Percentiles rank a stretch among this genome's conserved stretches.
phyloP scores from a whole-genome alignment of 306 rosid genomes.

The Acacia melanoxylon region DNA sequence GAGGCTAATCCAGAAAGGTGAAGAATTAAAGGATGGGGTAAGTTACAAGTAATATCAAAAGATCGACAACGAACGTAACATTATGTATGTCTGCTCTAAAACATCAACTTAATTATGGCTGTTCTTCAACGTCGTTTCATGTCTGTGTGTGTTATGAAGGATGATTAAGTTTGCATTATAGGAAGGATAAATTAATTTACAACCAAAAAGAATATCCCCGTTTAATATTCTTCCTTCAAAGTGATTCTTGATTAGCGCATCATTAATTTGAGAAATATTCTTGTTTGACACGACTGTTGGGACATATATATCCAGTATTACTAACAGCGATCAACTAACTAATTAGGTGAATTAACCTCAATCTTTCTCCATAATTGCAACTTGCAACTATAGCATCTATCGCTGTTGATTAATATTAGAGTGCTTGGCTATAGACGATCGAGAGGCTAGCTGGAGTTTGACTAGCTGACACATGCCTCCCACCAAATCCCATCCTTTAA shows the following conservation, averaged over 20 bases:
- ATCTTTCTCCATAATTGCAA: not conserved
- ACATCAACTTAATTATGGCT: not conserved
- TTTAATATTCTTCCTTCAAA: not conserved
- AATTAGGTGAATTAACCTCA: conserved; percentile 9
- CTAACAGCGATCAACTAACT: not conserved
- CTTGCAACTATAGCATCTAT: not conserved
- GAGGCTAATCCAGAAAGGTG: not conserved
- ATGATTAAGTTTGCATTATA: too few species aligned
- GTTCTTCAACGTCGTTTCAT: not conserved
- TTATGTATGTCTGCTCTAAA: not conserved
- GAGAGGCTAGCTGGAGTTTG: conserved; percentile 23
- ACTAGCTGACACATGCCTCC: conserved; percentile 24
- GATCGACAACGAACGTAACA: not conserved
- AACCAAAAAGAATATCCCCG: not conserved
- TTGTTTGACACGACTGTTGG: not conserved
- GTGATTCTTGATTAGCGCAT: not conserved
- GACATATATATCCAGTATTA: not conserved
- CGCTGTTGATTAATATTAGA: not conserved
- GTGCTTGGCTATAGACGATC: not conserved
- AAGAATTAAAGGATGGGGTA: not conserved
- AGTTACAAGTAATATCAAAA: not conserved
- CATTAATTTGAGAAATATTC: not conserved
- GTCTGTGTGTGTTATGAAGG: too few species aligned
- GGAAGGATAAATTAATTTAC: not conserved
- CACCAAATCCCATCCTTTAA: conserved; percentile 21